Conservation (phyloP, 805 yeast species). For the Candida jianshihensis region DNA sequence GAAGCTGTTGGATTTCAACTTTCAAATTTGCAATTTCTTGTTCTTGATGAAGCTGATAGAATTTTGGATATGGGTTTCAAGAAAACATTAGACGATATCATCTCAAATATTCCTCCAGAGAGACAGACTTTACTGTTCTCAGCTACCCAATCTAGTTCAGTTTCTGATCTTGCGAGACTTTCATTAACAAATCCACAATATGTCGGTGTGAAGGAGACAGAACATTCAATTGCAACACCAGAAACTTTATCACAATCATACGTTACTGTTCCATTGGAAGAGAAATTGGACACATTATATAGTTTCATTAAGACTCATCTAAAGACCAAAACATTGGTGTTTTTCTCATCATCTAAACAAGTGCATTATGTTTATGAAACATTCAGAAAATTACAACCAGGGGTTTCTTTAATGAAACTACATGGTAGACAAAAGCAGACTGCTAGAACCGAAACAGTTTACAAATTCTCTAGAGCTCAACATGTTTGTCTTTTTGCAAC, state of each 20-base stretch:
- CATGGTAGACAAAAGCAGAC: conserved; percentile 87
- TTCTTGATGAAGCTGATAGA: conserved; percentile 92
- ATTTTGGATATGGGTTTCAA: conserved; percentile 75
- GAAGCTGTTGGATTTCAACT: conserved; percentile 54
- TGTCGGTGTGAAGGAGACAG: conserved; percentile 68
- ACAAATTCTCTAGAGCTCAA: conserved; percentile 35
- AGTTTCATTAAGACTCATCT: conserved; percentile 58
- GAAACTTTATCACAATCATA: conserved; percentile 80
- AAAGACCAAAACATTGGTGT: conserved; percentile 75
- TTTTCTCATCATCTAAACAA: conserved; percentile 66
- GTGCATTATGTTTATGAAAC: conserved; percentile 32
- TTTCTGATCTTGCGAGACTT: conserved; percentile 72
- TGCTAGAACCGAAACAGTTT: conserved; percentile 75
- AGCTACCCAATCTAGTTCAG: conserved; percentile 87
- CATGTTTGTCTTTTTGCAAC: conserved; percentile 82
- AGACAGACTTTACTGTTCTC: conserved; percentile 90
- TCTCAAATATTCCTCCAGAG: conserved; percentile 74
- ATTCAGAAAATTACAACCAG: conserved; percentile 24
- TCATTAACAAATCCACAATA: conserved; percentile 93
- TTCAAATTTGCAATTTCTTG: conserved; percentile 62
- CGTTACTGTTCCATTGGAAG: conserved; percentile 61
- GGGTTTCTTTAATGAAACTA: conserved; percentile 51
- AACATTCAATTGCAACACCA: conserved; percentile 68
- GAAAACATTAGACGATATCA: conserved; percentile 58
- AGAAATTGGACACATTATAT: conserved; percentile 81